These are phyloP conservation scores for Leccinellum albellum DNA, from an alignment of 768 basidiomycete genomes.

Conservation along the genomic window DNA sequence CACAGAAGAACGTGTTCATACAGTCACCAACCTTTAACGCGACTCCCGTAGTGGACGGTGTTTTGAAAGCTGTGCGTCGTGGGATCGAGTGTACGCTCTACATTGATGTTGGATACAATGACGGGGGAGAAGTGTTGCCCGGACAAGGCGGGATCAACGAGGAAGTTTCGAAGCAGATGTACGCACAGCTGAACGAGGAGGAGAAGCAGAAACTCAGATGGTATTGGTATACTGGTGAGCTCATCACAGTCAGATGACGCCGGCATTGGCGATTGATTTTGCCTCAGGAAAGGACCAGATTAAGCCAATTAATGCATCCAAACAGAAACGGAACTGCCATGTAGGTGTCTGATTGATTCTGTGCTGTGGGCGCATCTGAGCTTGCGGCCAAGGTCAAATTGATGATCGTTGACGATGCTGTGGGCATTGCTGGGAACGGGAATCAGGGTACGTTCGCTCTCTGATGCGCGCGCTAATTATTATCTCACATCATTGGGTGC, in stretches of 20 bases:
- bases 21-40: slow-evolving; percentile 76
- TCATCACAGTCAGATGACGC: neutral
- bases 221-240: slow-evolving; percentile 50
- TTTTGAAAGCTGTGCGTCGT: slow-evolving; percentile 56
- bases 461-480: neutral
- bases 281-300: slow-evolving; percentile 54
- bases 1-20: slow-evolving; percentile 61
- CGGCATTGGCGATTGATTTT: neutral
- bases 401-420: slow-evolving; percentile 60
- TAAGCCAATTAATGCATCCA: slow-evolving; percentile 59
- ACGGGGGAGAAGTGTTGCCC: slow-evolving; percentile 60
- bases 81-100: slow-evolving; percentile 60
- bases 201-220: slow-evolving; percentile 46
- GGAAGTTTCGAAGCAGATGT: slow-evolving; percentile 59
- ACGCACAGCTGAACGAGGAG: slow-evolving; percentile 42
- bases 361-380: neutral
- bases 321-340: slow-evolving; percentile 70
- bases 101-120: slow-evolving; percentile 54
- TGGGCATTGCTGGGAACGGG: slow-evolving; percentile 67
- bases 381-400: slow-evolving; percentile 46
- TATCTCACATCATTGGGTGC: neutral
- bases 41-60: slow-evolving; percentile 52
- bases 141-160: slow-evolving; percentile 74
- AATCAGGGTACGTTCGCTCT: slow-evolving; percentile 47
- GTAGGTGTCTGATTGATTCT: slow-evolving; percentile 26